These are phyloP conservation scores for Fusarium sp. DNA, from an alignment of 2,329 filamentous ascomycete species.

Conservation along the genomic window DNA sequence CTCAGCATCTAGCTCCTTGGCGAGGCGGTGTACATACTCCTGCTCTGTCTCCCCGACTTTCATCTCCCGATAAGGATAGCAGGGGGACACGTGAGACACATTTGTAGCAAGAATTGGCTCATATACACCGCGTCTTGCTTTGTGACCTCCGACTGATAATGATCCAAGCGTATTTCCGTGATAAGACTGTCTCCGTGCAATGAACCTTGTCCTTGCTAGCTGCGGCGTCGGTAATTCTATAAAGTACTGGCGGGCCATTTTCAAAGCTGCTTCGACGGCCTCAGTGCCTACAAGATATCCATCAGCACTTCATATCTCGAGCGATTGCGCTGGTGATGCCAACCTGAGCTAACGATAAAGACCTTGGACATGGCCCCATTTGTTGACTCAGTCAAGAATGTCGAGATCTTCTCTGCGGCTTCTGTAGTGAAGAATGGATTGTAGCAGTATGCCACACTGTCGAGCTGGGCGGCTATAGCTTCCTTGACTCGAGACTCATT, in stretches of 20 bases:
- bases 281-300: slow-evolving; percentile 25
- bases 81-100: slow-evolving; percentile 46
- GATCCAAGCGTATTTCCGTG: slow-evolving; percentile 37
- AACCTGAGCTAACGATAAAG: slow-evolving; percentile 30
- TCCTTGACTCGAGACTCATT: slow-evolving; percentile 25
- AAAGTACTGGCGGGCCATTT: slow-evolving; percentile 38
- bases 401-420: slow-evolving; percentile 19
- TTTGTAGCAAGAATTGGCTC: slow-evolving; percentile 40
- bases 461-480: slow-evolving; percentile 20
- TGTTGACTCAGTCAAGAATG: slow-evolving; percentile 25
- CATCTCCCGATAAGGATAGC: slow-evolving; percentile 43
- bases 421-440: slow-evolving; percentile 34
- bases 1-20: slow-evolving; percentile 33
- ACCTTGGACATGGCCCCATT: slow-evolving; percentile 28
- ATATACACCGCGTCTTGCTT: slow-evolving; percentile 43
- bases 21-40: slow-evolving; percentile 26
- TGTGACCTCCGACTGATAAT: slow-evolving; percentile 20
- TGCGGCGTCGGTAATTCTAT: slow-evolving; percentile 32
- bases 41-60: slow-evolving; percentile 42
- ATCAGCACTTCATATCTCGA: neutral
- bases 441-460: slow-evolving; percentile 31
- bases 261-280: slow-evolving; percentile 37
- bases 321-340: neutral
- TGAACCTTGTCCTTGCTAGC: slow-evolving; percentile 24
- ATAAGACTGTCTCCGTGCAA: slow-evolving; percentile 33